Percentiles rank a stretch among this genome's conserved stretches.
Conservation (phyloP, 2,329 filamentous ascomycete species). For the Pseudogymnoascus sp. region DNA sequence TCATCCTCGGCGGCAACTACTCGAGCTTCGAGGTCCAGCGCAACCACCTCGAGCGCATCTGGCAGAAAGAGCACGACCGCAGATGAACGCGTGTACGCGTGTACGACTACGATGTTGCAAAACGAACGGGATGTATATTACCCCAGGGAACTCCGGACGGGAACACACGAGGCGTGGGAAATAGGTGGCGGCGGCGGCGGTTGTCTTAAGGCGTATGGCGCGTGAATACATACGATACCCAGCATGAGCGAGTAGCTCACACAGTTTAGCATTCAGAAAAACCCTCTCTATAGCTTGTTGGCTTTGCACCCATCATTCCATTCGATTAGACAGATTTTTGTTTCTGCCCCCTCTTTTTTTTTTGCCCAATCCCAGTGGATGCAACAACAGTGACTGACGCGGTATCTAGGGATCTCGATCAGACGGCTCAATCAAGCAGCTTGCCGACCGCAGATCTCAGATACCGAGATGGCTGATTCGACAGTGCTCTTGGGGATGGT, state of each 20-base stretch:
- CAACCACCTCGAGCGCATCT: constrained; percentile 31
- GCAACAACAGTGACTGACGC: constrained; percentile 4
- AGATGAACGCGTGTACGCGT: background rate
- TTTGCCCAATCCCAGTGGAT: background rate
- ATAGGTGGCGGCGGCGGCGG: background rate
- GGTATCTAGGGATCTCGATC: constrained; percentile 6
- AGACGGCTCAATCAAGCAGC: constrained; percentile 1
- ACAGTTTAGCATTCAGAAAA: constrained; percentile 6
- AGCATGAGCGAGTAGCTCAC: background rate
- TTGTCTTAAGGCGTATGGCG: constrained; percentile 6
- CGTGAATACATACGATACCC: constrained; percentile 6
- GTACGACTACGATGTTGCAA: background rate
- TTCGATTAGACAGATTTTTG: constrained; percentile 6
- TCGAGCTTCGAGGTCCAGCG: constrained; percentile 63
- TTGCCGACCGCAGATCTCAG: constrained; percentile 3
- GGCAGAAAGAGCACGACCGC: constrained; percentile 7
- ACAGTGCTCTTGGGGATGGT: background rate
- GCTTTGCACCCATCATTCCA: background rate
- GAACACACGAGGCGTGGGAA: background rate
- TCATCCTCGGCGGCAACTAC: constrained; percentile 73
- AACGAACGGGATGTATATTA: background rate
- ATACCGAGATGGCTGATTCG: constrained; percentile 7
- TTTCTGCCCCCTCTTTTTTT: background rate
- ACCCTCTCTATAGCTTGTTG: background rate
- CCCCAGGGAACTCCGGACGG: background rate